Base-by-base conservation (phyloP, 225 moss, liverwort and hornwort genomes). In the Polytrichum commune region DNA sequence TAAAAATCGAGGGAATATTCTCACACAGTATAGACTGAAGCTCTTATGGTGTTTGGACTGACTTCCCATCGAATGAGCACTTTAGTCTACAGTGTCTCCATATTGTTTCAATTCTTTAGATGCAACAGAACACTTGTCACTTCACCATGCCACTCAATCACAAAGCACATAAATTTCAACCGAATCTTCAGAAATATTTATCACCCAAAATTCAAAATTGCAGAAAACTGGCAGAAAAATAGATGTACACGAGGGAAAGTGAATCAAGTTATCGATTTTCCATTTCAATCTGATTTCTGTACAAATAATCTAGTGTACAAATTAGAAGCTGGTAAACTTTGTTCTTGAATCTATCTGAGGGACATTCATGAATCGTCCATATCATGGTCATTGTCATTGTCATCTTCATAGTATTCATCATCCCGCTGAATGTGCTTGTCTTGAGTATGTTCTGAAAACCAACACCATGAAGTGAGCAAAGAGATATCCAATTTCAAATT, bases 381-480 rank as follows among this genome's bases (percentile, higher is more conserved):
- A 46, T 96, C 96, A 76, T 89, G 96, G 71, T 96, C 96, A 62
- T 93, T 94, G 28, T 93, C 96, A 62, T 90, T 90, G 8, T 96
- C 96, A 55, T 92, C 93, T 24, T 96, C 89, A 72, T 86, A 96
- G 65, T 80, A 96, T 79, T 96, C 96, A 33, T 89, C 90, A 27
- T 96, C 96, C 73, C 82, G 82, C 61, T 92, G 90, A 27, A 96
- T 89, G 63, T 92, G 92, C 85, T 93, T 92, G 81, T 96, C 96
- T 80, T 89, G 90, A 2, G 90, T 85, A 67, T 90, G 96, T 74
- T 96, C 96, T 96, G 92, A 60, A 76, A 58, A 54, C 62, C 72
- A 33, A 65, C 71, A 60, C 8, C 13, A 22, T 58, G 4, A 58
- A 58, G n/a, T 58, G 1, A 56, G 56, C 56, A 19, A 20, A 67